Percentiles rank a stretch among this genome's conserved stretches.
Evolutionary conservation across 257 asterid species (phyloP).

Genomic region (Solanum tacnaense): DNA sequence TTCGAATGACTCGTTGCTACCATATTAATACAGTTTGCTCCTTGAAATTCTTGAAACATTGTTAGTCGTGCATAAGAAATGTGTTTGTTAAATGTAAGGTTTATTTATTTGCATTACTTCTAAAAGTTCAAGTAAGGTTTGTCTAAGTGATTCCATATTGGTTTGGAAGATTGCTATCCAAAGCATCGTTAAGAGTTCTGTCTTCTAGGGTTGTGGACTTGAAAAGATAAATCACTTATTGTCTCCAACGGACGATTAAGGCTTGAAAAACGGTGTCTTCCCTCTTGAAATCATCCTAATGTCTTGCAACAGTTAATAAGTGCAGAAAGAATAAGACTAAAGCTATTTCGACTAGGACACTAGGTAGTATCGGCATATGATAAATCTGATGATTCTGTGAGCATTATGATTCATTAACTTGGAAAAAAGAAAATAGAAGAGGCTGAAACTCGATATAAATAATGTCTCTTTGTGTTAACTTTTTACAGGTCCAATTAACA

Average conservation of each 20-base stretch:
- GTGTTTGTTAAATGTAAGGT: neutral
- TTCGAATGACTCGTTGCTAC: neutral
- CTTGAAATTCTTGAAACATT: neutral
- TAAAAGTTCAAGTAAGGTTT: neutral
- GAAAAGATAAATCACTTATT: neutral
- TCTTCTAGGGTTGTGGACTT: neutral
- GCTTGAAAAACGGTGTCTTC: neutral
- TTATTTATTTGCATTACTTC: neutral
- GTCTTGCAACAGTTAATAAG: neutral
- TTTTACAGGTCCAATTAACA: slow-evolving; percentile 66
- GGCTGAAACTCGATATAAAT: too few species aligned
- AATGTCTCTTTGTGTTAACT: slow-evolving; percentile 2
- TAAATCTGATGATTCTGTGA: neutral
- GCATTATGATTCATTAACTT: neutral
- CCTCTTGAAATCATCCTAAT: neutral
- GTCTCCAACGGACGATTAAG: neutral
- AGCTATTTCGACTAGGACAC: neutral
- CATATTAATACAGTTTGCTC: neutral
- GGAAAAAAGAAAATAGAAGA: too few species aligned
- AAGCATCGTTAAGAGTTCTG: neutral
- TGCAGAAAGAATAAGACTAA: neutral
- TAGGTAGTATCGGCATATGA: neutral
- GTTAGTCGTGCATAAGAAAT: neutral
- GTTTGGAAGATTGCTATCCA: neutral
- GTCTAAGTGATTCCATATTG: neutral